Evolutionary conservation across 352 stramenopile genomes (phyloP).

Genomic region (Bremia lactucae): DNA sequence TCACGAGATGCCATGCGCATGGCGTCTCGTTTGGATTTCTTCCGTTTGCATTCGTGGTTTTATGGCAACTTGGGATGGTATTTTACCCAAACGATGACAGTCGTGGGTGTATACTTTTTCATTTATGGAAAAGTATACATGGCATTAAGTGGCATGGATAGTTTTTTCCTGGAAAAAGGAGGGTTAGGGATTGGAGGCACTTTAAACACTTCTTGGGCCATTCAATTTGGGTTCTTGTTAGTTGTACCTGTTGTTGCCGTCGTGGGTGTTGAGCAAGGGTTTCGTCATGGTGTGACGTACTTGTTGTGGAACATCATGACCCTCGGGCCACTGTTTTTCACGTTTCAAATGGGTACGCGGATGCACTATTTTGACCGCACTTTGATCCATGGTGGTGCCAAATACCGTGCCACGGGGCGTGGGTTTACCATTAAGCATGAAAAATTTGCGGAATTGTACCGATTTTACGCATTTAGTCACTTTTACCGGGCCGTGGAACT

Average conservation of each 20-base stretch:
- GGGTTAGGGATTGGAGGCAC: constrained; percentile 90
- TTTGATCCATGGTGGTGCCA: constrained; percentile 94
- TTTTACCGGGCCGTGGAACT: constrained; percentile 97
- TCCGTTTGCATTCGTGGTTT: constrained; percentile 95
- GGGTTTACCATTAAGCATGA: constrained; percentile 99
- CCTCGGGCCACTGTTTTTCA: constrained; percentile 96
- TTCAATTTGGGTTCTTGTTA: constrained; percentile 93
- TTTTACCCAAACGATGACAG: constrained; percentile 96
- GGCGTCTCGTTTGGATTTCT: constrained; percentile 94
- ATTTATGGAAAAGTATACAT: constrained; percentile 96
- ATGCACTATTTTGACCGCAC: constrained; percentile 98
- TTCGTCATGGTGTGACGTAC: constrained; percentile 88
- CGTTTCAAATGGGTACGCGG: constrained; percentile 99
- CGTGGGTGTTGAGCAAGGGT: constrained; percentile 95
- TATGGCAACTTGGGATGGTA: constrained; percentile 99
- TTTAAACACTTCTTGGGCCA: constrained; percentile 93
- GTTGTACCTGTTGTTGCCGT: constrained; percentile 96
- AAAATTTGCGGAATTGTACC: constrained; percentile 94
- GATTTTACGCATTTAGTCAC: constrained; percentile 97
- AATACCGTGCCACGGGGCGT: constrained; percentile 96
- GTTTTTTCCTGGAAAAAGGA: constrained; percentile 85
- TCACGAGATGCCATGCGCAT: constrained; percentile 94
- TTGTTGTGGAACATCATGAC: constrained; percentile 94
- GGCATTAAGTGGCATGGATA: constrained; percentile 90
- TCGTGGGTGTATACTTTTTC: constrained; percentile 96